These are phyloP conservation scores for Quercus aquifolioides DNA, from an alignment of 306 rosid genomes.

Conservation along the genomic window DNA sequence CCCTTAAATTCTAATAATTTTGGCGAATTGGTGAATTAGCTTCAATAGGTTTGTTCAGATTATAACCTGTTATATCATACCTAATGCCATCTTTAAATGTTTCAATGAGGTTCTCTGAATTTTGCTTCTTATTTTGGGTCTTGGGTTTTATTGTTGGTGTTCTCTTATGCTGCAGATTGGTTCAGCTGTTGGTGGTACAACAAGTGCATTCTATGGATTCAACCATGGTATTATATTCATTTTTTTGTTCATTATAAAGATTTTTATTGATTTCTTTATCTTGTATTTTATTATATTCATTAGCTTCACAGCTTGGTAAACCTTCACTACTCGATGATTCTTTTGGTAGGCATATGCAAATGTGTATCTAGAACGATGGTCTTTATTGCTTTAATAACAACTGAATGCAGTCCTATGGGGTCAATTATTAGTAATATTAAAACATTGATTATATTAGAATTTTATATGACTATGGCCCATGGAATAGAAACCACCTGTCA, in stretches of 20 bases:
- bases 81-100: neutral
- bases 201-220: constrained; percentile 95
- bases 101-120: neutral
- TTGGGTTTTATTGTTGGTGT: neutral
- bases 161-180: constrained; percentile 57
- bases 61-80: neutral
- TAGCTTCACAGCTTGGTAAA: neutral
- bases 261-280: neutral
- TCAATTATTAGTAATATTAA: neutral
- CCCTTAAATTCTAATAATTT: neutral
- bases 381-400: too few species aligned
- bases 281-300: neutral
- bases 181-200: constrained; percentile 88
- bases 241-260: neutral
- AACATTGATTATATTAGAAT: neutral
- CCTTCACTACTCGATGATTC: neutral
- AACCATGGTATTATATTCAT: constrained; percentile 53
- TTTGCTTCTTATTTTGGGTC: neutral
- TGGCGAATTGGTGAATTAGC: neutral
- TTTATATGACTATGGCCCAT: neutral
- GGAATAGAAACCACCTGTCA: neutral
- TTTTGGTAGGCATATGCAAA: neutral
- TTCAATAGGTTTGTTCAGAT: neutral
- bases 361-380: neutral
- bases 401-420: neutral